A percentile compares a stretch with the other conserved stretches of the same genome.
These are phyloP conservation scores for Gilbertella persicaria DNA, from an alignment of 371 early-diverging fungal species.

Conservation along the genomic window DNA sequence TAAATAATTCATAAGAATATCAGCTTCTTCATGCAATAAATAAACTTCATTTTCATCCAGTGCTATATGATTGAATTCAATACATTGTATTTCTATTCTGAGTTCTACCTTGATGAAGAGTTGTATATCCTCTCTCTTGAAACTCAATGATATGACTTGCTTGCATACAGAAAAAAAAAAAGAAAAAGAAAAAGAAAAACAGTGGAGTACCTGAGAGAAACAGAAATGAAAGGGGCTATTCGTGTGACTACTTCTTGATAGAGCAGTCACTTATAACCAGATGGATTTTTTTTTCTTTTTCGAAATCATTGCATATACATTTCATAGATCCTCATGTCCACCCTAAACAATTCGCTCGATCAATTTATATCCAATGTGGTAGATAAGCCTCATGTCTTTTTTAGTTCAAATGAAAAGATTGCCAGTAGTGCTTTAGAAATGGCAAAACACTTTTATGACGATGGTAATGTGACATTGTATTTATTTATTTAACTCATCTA, in stretches of 20 bases:
- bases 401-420: conserved; percentile 39
- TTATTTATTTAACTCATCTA: background rate
- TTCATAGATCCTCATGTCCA: background rate
- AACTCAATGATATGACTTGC: conserved; percentile 4
- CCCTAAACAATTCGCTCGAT: conserved; percentile 6
- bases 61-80: conserved; percentile 13
- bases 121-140: conserved; percentile 11
- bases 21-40: conserved; percentile 48
- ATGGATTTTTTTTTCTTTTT: background rate
- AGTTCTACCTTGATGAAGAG: conserved; percentile 9
- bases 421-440: conserved; percentile 38
- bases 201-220: too few species aligned
- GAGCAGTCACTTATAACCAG: too few species aligned
- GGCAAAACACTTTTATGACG: conserved; percentile 58
- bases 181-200: too few species aligned
- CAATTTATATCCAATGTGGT: conserved; percentile 44
- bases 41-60: conserved; percentile 28
- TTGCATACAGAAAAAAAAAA: background rate
- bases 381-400: conserved; percentile 54
- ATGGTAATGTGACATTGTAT: conserved; percentile 34
- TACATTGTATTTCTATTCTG: background rate
- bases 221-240: too few species aligned
- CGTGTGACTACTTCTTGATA: too few species aligned
- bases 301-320: background rate
- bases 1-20: conserved; percentile 49